Evolutionary conservation across 495 filamentous ascomycete species (phyloP).

Genomic region (Acidomyces sp.): DNA sequence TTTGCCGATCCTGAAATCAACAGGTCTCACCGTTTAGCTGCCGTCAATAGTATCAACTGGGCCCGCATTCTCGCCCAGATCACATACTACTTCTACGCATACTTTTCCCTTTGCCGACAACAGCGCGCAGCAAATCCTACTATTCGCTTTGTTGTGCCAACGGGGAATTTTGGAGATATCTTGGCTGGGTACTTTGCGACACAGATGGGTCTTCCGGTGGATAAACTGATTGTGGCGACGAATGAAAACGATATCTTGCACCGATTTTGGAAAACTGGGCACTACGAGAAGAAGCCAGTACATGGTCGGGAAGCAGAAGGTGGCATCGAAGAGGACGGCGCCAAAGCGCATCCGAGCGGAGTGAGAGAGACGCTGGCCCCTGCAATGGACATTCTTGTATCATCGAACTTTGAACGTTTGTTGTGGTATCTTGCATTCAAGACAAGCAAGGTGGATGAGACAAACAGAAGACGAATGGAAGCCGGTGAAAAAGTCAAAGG

Average conservation of each 20-base stretch:
- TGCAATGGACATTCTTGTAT: conserved; percentile 94
- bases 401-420: conserved; percentile 88
- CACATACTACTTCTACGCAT: conserved; percentile 81
- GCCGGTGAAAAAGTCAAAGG: conserved; percentile 49
- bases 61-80: conserved; percentile 88
- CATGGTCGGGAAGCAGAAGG: conserved; percentile 41
- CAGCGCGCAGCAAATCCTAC: conserved; percentile 36
- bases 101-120: conserved; percentile 57
- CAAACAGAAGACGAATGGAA: conserved; percentile 30
- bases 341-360: conserved; percentile 52
- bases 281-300: conserved; percentile 64
- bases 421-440: conserved; percentile 83
- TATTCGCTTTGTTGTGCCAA: conserved; percentile 71
- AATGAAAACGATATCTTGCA: conserved; percentile 83
- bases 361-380: conserved; percentile 79
- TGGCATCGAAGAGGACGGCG: conserved; percentile 46
- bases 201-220: conserved; percentile 74
- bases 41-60: conserved; percentile 86
- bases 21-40: conserved; percentile 58
- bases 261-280: conserved; percentile 69
- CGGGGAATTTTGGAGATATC: conserved; percentile 95
- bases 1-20: conserved; percentile 73
- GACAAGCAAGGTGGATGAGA: conserved; percentile 26
- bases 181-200: conserved; percentile 85
- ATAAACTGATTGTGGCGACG: conserved; percentile 75